Evolutionary conservation across 2,329 filamentous ascomycete species (phyloP), one percentile per base, ranked within the genome.

Genomic region (Helminthosporium solani): DNA sequence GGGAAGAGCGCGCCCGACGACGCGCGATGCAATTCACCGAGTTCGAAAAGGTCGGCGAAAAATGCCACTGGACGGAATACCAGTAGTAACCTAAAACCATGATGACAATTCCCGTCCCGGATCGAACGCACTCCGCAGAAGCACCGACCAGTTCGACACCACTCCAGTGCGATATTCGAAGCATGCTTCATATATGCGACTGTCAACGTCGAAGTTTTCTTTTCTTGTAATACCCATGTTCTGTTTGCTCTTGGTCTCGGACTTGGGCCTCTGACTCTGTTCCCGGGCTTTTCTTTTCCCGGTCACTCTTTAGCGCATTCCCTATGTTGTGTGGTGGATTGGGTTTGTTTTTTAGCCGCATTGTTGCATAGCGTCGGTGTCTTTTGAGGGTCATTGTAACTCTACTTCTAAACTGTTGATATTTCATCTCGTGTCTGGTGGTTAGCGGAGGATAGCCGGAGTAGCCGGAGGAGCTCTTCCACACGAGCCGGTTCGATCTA

Each of bases 61-160:
- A 58, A 15, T 39, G 52, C 11, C 65, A 69, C 23, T 69, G 66
- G 66, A 46, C 64, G 1, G 66, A 69, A n/a, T n/a, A n/a, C n/a
- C n/a, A n/a, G n/a, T n/a, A n/a, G n/a, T n/a, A 46, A 58, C 58
- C 33, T 68, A 36, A 46, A 25, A 2, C 21, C 3, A 30, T 42
- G 39, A 42, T 33, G 37, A 25, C 38, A 42, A 20, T 42, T 25
- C 14, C 39, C 14, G 11, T 35, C n/a, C 28, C 39, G 39, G 38
- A 21, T 14, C 18, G 25, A 19, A 18, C 15, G 7, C 9, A 7
- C 27, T 33, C 38, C 25, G 27, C 16, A n/a, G 21, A 28, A 6
- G 20, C 34, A 37, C 18, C 19, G 20, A 21, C 15, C 15, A 3
- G 19, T 20, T 35, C 33, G 16, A 35, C 33, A 15, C 23, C 20